Evolutionary conservation across 768 basidiomycete genomes (phyloP), one percentile per base, ranked within the genome.

Genomic region (Peribolospora baueri): DNA sequence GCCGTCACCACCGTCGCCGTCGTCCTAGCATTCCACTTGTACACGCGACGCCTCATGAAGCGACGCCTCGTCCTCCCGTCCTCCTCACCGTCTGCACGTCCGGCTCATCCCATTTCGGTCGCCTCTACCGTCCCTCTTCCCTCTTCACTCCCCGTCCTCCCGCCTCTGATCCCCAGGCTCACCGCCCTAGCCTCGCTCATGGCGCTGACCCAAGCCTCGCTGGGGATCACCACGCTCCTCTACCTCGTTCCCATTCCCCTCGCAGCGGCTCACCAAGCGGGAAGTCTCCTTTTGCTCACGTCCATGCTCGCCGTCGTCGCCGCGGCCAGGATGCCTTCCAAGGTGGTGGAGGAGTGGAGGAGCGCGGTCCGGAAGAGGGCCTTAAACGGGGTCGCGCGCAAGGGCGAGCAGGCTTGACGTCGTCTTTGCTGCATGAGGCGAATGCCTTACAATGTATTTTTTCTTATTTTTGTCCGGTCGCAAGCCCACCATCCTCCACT

Each of bases 181-280:
- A 62, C 13, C 64, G 78, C 71, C 25, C 25, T 25, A 25, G 25
- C 25, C 25, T 25, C 66, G 39, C 64, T 63, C 42, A 69, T 68
- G 52, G 67, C 66, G 5, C 49, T 68, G 48, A 56, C 86, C 0
- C 93, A 98, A 66, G 84, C 84, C 40, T 65, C 74, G 2, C 70
- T 83, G 5, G 81, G 81, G 3, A 76, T 83, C 58, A 72, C 81
- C 37, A 98, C 93, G 0, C 69, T 97, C 36, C 66, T 95, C 9
- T 91, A 91, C 67, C 75, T 95, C 43, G 93, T 97, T 2, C 93
- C 93, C 1, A 76, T 86, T 0, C 84, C 84, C 2, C 70, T 97
- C 3, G 93, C 93, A 6, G 86, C 91, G 9, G 75, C 80, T 41
- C 93, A 98, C 65, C 93, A 98, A 67, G 91, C 86, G 0, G 93